phyloP scores from a whole-genome alignment of 345 rosid species.

The Syzygium oleosum region DNA sequence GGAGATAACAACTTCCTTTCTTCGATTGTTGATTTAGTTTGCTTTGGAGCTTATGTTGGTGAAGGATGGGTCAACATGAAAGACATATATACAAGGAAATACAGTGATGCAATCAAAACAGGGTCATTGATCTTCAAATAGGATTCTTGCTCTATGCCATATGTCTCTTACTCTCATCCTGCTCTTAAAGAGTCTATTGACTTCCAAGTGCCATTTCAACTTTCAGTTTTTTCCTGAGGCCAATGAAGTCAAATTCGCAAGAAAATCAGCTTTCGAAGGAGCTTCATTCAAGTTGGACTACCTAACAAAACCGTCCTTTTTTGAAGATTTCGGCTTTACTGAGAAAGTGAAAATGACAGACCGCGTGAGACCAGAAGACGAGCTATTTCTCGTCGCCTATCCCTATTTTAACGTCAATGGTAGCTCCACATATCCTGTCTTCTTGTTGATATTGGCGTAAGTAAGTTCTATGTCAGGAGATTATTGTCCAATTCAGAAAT shows the following conservation, averaged over 20 bases:
- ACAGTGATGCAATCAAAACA: not conserved
- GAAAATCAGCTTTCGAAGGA: conserved; percentile 63
- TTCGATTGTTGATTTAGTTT: not conserved
- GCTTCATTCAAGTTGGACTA: conserved; percentile 79
- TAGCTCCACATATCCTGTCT: conserved; percentile 12
- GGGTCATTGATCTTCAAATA: not conserved
- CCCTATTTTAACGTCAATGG: conserved; percentile 94
- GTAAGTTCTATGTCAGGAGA: not conserved
- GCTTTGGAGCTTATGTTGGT: not conserved
- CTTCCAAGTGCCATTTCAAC: not conserved
- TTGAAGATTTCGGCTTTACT: conserved; percentile 77
- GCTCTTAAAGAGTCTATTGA: not conserved
- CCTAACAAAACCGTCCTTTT: conserved; percentile 82
- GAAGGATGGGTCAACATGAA: not conserved
- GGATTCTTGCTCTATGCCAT: not conserved
- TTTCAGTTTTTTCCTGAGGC: conserved; percentile 94
- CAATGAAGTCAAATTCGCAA: conserved; percentile 74
- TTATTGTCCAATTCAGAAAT: conserved; percentile 48
- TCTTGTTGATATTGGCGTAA: not conserved
- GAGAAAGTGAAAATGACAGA: conserved; percentile 82
- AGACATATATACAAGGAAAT: not conserved
- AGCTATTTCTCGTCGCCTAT: conserved; percentile 73
- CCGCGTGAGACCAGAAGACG: conserved; percentile 74
- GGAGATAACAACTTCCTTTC: not conserved
- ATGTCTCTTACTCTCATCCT: not conserved